Conservation (phyloP, 208 protist genomes). For the Herpetomonas tarakana region DNA sequence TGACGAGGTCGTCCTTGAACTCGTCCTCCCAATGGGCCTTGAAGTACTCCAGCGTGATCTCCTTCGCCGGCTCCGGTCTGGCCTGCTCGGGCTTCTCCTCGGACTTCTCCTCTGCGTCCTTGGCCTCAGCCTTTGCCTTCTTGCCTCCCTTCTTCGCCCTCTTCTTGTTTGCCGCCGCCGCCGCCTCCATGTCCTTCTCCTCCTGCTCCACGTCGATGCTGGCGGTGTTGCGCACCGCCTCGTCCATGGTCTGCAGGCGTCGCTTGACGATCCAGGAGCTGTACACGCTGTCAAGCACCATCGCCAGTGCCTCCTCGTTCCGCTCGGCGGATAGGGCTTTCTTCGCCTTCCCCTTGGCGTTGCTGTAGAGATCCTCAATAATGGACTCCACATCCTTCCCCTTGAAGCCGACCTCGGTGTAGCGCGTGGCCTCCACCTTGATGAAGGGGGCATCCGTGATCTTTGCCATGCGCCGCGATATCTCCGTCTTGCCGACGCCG, state of each 20-base stretch:
- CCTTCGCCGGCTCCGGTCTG: neutral
- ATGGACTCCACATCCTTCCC: constrained; percentile 97
- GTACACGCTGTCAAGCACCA: constrained; percentile 78
- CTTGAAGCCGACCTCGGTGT: constrained; percentile 96
- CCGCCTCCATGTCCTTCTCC: constrained; percentile 9
- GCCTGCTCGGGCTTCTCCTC: neutral
- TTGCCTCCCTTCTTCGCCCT: constrained; percentile 4
- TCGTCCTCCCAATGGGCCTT: constrained; percentile 68
- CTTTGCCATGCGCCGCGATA: constrained; percentile 95
- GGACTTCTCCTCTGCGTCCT: constrained; percentile 7
- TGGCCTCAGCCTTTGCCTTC: constrained; percentile 6
- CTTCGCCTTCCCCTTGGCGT: constrained; percentile 88
- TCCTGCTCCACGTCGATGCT: constrained; percentile 5
- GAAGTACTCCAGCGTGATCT: constrained; percentile 79
- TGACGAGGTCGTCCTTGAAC: constrained; percentile 73
- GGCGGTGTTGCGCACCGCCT: constrained; percentile 8
- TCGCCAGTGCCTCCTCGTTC: constrained; percentile 64
- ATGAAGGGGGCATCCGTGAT: constrained; percentile 97
- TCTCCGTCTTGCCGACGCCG: constrained; percentile 95
- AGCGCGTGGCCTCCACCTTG: constrained; percentile 98
- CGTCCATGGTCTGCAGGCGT: constrained; percentile 10
- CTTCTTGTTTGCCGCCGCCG: constrained; percentile 5
- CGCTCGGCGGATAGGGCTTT: constrained; percentile 59
- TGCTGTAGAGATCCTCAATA: constrained; percentile 94
- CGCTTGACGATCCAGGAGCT: constrained; percentile 50